Evolutionary conservation across 306 rosid species (phyloP).

Genomic region (Phaseolus lunatus): DNA sequence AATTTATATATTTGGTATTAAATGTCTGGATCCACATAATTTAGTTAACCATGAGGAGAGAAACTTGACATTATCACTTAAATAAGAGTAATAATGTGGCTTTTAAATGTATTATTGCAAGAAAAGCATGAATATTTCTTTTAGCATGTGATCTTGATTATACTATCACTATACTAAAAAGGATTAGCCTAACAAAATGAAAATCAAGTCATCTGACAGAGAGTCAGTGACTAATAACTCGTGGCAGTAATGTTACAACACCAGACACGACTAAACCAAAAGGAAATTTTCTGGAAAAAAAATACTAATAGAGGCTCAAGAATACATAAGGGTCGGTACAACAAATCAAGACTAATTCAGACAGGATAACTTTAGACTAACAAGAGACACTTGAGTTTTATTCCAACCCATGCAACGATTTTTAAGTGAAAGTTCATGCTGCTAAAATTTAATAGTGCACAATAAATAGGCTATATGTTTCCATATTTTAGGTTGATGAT

Average conservation of each 20-base stretch:
- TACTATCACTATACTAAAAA: not conserved
- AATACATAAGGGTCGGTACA: conserved; percentile 18
- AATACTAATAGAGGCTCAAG: conserved; percentile 23
- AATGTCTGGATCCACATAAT: conserved; percentile 11
- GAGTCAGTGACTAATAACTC: conserved; percentile 26
- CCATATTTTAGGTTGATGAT: conserved; percentile 27
- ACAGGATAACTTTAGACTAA: conserved; percentile 29
- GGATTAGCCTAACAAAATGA: conserved; percentile 16
- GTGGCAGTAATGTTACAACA: conserved; percentile 19
- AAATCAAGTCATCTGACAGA: conserved; percentile 29
- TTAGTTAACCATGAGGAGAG: not conserved
- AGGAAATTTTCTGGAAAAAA: conserved; percentile 25
- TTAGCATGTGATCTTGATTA: conserved; percentile 31
- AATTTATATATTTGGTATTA: conserved; percentile 21
- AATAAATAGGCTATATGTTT: conserved; percentile 3
- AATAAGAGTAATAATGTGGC: conserved; percentile 4
- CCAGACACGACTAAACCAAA: conserved; percentile 15
- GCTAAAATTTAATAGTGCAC: conserved; percentile 13
- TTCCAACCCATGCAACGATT: conserved; percentile 7
- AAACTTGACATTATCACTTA: conserved; percentile 4
- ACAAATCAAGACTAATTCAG: conserved; percentile 28
- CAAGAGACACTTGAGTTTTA: conserved; percentile 9
- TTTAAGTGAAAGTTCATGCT: not conserved
- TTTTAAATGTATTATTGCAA: conserved; percentile 18
- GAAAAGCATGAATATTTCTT: conserved; percentile 10